phyloP scores from a whole-genome alignment of 805 yeast species.

The Saturnispora dispora region DNA sequence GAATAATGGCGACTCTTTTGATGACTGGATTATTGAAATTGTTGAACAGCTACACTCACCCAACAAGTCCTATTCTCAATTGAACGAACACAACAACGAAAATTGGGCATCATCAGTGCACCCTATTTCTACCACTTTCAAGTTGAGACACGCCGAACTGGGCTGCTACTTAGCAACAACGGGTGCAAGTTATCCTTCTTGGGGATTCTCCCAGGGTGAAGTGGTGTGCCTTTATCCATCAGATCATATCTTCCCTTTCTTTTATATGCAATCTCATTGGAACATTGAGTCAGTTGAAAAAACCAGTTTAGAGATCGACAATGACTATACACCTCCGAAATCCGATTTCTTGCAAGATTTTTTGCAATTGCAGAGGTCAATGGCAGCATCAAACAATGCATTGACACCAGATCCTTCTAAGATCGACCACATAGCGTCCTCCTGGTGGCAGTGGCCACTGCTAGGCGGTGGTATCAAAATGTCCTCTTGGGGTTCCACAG shows the following conservation, averaged over 20 bases:
- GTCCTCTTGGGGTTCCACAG: conserved; percentile 58
- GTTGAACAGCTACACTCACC: conserved; percentile 41
- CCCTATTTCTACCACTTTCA: conserved; percentile 76
- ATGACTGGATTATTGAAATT: conserved; percentile 70
- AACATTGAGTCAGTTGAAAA: conserved; percentile 65
- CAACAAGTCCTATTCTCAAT: conserved; percentile 18
- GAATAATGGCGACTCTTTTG: conserved; percentile 58
- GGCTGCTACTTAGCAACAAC: conserved; percentile 83
- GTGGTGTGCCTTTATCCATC: conserved; percentile 52
- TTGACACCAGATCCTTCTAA: conserved; percentile 69
- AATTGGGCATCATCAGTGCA: conserved; percentile 46
- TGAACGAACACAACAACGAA: conserved; percentile 28
- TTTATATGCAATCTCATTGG: conserved; percentile 70
- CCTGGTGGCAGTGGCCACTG: conserved; percentile 83
- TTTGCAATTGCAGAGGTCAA: conserved; percentile 61
- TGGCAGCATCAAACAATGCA: conserved; percentile 81
- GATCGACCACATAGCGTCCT: conserved; percentile 59
- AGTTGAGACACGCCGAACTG: conserved; percentile 57
- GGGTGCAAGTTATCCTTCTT: conserved; percentile 74
- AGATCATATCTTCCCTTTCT: conserved; percentile 17
- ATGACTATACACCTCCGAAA: conserved; percentile 33
- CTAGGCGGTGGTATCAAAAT: conserved; percentile 61
- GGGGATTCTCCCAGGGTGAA: conserved; percentile 98
- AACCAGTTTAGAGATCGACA: conserved; percentile 32
- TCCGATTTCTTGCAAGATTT: conserved; percentile 60